Conservation (phyloP, 2,329 filamentous ascomycete species). For the Colletotrichum viniferum region DNA sequence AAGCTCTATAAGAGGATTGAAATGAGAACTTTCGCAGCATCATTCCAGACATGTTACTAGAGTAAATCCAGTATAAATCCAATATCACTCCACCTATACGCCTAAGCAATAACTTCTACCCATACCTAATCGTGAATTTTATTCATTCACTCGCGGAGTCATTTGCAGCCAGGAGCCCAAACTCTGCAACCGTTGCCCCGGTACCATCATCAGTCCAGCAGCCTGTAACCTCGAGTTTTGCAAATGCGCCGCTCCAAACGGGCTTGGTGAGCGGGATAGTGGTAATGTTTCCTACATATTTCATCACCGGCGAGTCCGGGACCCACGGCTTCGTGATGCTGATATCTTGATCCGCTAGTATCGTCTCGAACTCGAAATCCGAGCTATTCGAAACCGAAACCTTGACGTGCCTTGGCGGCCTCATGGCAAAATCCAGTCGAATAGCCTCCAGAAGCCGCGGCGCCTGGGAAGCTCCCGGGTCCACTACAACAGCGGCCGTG, state of each 20-base stretch:
- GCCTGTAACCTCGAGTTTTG: background rate
- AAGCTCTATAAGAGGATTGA: background rate
- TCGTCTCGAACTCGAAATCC: background rate
- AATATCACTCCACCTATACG: background rate
- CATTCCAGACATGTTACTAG: background rate
- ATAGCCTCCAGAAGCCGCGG: background rate
- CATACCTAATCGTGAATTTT: background rate
- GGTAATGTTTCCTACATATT: background rate
- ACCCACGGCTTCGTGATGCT: background rate
- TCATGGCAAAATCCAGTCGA: background rate
- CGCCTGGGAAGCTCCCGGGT: background rate
- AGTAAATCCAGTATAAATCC: background rate
- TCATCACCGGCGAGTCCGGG: background rate
- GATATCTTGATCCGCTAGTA: background rate
- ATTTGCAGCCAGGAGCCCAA: background rate
- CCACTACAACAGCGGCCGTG: background rate
- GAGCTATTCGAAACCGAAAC: background rate
- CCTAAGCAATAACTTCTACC: background rate
- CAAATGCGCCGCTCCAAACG: background rate
- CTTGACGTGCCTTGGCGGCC: background rate
- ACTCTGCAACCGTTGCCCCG: background rate
- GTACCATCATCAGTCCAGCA: background rate
- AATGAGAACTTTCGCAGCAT: background rate
- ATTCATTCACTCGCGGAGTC: background rate
- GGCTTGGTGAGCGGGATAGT: background rate